phyloP scores from a whole-genome alignment of 2,329 filamentous ascomycete genomes.

The Neonectria ditissima region DNA sequence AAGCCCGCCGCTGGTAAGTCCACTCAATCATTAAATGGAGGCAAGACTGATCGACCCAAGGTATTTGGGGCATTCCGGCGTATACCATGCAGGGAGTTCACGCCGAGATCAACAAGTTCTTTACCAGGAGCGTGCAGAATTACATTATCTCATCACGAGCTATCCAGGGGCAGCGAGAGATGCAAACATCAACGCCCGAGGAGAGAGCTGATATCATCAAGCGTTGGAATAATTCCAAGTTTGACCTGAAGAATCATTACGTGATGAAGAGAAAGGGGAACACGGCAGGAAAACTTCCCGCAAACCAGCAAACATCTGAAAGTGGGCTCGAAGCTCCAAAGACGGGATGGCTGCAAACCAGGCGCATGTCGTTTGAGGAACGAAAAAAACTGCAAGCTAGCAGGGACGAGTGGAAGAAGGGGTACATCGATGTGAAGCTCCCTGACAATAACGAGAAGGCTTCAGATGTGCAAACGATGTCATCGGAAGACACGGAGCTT shows the following conservation, averaged over 20 bases:
- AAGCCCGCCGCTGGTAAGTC: conserved; percentile 82
- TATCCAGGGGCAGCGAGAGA: conserved; percentile 78
- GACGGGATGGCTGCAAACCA: conserved; percentile 62
- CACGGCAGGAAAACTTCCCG: conserved; percentile 50
- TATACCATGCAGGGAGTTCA: conserved; percentile 87
- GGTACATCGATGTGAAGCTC: conserved; percentile 34
- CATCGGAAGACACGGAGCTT: conserved; percentile 68
- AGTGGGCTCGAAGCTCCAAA: conserved; percentile 47
- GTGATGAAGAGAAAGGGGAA: conserved; percentile 62
- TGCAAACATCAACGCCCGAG: conserved; percentile 62
- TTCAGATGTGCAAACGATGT: conserved; percentile 23
- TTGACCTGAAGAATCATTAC: conserved; percentile 71
- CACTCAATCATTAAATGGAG: not conserved
- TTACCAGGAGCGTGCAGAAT: conserved; percentile 78
- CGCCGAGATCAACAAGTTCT: conserved; percentile 78
- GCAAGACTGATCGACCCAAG: conserved; percentile 47
- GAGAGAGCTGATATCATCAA: conserved; percentile 74
- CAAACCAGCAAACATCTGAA: conserved; percentile 32
- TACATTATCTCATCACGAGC: conserved; percentile 84
- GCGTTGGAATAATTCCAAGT: conserved; percentile 72
- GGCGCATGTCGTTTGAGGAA: conserved; percentile 63
- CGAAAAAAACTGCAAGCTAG: conserved; percentile 62
- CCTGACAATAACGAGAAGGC: conserved; percentile 28
- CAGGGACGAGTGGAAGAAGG: conserved; percentile 57
- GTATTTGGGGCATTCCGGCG: conserved; percentile 78